Base-by-base conservation (phyloP, 805 yeast species). In the Ascoidea tarda region DNA sequence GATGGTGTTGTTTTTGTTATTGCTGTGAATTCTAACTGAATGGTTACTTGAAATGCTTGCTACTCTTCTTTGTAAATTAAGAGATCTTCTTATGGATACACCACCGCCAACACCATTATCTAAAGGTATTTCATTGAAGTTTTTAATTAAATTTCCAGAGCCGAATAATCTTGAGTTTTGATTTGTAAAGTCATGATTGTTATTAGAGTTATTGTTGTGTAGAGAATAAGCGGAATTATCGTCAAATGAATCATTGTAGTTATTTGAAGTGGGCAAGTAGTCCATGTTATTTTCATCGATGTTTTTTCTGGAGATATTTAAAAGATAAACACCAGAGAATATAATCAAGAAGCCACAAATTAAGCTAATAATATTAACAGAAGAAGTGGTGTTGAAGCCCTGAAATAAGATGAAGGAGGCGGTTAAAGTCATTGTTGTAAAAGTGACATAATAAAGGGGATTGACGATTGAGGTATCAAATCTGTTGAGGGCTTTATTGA, bases 401-500 rank as follows among this genome's bases (percentile, higher is more conserved):
- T 82, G 76, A 69, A 88, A 89, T 52, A 88, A 70, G 56, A 89
- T 82, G 65, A 89, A 89, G 44, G 95, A 87, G 0, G 96, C 96
- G 52, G 78, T 74, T 60, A 88, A 73, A 0, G 96, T 89, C 50
- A 85, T 87, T 0, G 96, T 87, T 46, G 96, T 88, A 70, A 88
- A 89, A 1, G 95, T 81, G 52, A 88, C 96, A 63, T 89, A 88
- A 69, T 88, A 88, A 55, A 88, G 72, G 38, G 96, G 96, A 66
- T 88, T 88, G 53, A 88, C 96, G 59, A 88, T 86, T 0, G 95
- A 85, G 5, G 96, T 88, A 65, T 89, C 96, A 61, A 88, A 88
- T 66, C 87, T 96, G 60, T 90, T 96, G 62, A 88, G 74, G 0
- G 96, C 96, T 71, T 87, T 89, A 74, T 88, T 88, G 73, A 88